Percentiles rank a stretch among this genome's conserved stretches.
Evolutionary conservation across 139 green algal species (phyloP).

Genomic region (Diplosphaera chodatii): DNA sequence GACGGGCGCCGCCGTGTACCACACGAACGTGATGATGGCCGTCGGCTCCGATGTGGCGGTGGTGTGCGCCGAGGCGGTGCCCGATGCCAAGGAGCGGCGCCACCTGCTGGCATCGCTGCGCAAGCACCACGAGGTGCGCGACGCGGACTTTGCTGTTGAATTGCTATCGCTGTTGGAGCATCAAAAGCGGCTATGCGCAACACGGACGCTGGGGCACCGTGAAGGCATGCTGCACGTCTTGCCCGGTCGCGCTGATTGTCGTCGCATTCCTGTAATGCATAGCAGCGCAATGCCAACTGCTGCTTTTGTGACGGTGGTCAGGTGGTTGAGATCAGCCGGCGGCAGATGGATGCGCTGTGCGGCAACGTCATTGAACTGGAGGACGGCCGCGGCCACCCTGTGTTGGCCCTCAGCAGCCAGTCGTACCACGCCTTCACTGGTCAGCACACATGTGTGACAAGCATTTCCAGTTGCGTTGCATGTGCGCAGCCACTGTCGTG

Average conservation of each 20-base stretch:
- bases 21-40: conserved; percentile 98
- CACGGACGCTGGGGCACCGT: too few relatives aligned
- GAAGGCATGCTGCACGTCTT: too few relatives aligned
- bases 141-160: background rate
- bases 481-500: too few relatives aligned
- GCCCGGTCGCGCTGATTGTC: too few relatives aligned
- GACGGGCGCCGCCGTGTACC: conserved; percentile 71
- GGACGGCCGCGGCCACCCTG: conserved; percentile 69
- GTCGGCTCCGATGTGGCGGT: conserved; percentile 85
- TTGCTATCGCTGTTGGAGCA: too few relatives aligned
- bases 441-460: too few relatives aligned
- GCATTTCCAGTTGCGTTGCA: too few relatives aligned
- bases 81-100: conserved; percentile 57
- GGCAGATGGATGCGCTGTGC: conserved; percentile 84
- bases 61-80: conserved; percentile 78
- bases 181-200: too few relatives aligned
- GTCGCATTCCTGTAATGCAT: too few relatives aligned
- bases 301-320: conserved; percentile 4
- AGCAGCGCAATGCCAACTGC: too few relatives aligned
- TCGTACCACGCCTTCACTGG: conserved; percentile 89
- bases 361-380: conserved; percentile 92
- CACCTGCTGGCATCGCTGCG: conserved; percentile 51
- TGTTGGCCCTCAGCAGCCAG: conserved; percentile 77
- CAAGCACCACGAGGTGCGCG: conserved; percentile 33
- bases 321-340: conserved; percentile 81